phyloP scores from a whole-genome alignment of 345 rosid genomes.

The Salix exigua region DNA sequence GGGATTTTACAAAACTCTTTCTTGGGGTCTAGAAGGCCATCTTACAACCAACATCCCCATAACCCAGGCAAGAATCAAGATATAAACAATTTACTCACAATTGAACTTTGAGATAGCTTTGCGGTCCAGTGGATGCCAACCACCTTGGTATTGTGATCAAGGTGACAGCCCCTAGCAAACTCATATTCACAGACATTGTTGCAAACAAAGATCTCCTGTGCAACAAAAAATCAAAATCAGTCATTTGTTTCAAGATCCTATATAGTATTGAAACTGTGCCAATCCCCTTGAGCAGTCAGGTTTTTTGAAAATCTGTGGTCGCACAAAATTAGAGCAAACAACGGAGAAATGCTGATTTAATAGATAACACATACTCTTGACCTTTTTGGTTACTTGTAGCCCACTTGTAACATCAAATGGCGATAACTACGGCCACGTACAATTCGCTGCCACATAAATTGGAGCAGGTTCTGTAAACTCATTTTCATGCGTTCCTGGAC shows the following conservation, averaged over 20 bases:
- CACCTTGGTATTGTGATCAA: background rate
- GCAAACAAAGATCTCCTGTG: constrained; percentile 6
- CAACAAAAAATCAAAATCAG: background rate
- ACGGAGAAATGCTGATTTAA: background rate
- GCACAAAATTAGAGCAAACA: background rate
- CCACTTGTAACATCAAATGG: constrained; percentile 73
- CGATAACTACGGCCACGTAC: constrained; percentile 85
- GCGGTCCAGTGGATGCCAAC: background rate
- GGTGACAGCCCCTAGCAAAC: constrained; percentile 1
- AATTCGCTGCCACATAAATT: constrained; percentile 64
- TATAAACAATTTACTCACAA: background rate
- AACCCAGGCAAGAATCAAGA: background rate
- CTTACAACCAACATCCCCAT: background rate
- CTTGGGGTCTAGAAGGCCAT: too few species aligned
- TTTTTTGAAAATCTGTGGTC: background rate
- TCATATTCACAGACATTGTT: background rate
- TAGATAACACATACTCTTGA: constrained; percentile 7
- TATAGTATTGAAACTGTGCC: background rate
- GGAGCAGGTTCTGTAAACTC: constrained; percentile 44
- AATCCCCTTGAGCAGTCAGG: background rate
- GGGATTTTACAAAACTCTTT: background rate
- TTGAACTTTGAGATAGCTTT: background rate
- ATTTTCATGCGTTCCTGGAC: constrained; percentile 63
- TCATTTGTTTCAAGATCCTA: background rate
- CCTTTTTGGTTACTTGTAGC: constrained; percentile 37